Conservation (phyloP, 2,329 filamentous ascomycete species). For the Alternaria panax region DNA sequence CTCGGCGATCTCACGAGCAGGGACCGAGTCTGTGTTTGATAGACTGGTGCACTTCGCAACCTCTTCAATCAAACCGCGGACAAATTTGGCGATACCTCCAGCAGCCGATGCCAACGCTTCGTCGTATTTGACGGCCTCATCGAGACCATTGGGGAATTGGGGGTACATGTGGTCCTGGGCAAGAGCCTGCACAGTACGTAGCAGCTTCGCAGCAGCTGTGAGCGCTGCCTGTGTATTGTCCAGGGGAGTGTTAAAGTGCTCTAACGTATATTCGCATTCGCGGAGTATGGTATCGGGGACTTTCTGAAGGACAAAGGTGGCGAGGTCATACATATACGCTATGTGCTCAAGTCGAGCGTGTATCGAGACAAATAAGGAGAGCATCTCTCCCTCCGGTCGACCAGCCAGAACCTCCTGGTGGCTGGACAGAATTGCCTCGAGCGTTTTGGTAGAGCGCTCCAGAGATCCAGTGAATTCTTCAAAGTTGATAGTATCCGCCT, state of each 20-base stretch:
- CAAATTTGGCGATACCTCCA: conserved; percentile 21
- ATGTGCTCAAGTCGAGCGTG: conserved; percentile 32
- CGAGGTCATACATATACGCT: conserved; percentile 26
- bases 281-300: conserved; percentile 8
- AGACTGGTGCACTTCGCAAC: conserved; percentile 14
- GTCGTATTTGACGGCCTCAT: conserved; percentile 32
- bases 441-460: conserved; percentile 57
- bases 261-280: conserved; percentile 53
- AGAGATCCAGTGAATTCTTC: conserved; percentile 82
- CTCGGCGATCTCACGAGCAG: conserved; percentile 2
- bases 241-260: conserved; percentile 25
- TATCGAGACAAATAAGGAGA: conserved; percentile 31
- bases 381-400: conserved; percentile 37
- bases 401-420: conserved; percentile 23
- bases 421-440: conserved; percentile 24
- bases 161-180: conserved; percentile 40
- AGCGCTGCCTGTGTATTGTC: conserved; percentile 25
- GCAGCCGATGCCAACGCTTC: conserved; percentile 25
- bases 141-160: conserved; percentile 27
- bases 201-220: conserved; percentile 29
- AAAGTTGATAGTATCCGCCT: conserved; percentile 85
- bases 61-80: conserved; percentile 21
- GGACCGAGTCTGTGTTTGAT: conserved; percentile 10
- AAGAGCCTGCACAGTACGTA: conserved; percentile 31
- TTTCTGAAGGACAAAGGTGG: conserved; percentile 20